phyloP scores from a whole-genome alignment of 495 filamentous ascomycete genomes.

The Lophiotrema nucula region DNA sequence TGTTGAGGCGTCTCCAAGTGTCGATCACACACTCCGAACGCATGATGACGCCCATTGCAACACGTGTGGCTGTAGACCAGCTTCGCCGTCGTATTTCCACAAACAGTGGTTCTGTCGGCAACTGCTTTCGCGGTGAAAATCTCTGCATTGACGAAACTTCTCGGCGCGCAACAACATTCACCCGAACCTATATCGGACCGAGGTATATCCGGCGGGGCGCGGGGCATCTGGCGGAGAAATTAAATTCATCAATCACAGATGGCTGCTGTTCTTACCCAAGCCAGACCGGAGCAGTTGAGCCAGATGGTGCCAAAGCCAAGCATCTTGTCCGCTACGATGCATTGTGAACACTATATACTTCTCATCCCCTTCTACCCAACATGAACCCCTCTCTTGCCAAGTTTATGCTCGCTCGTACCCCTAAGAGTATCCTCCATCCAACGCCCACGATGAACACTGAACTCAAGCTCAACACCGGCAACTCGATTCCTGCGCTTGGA shows the following conservation, averaged over 20 bases:
- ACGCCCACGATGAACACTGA: conserved; percentile 40
- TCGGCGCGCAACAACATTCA: conserved; percentile 15
- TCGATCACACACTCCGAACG: background rate
- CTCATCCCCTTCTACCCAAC: background rate
- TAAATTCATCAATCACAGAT: conserved; percentile 16
- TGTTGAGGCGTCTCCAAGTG: background rate
- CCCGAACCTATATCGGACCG: too few relatives aligned
- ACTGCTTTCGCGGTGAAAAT: too few relatives aligned
- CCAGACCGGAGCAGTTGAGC: too few relatives aligned
- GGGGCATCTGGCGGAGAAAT: conserved; percentile 14
- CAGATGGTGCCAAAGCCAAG: background rate
- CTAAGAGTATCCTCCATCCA: conserved; percentile 36
- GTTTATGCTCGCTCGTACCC: conserved; percentile 39
- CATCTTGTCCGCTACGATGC: background rate
- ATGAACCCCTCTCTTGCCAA: conserved; percentile 40
- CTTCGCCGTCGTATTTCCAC: too few relatives aligned
- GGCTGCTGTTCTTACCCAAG: too few relatives aligned
- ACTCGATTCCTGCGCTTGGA: conserved; percentile 71
- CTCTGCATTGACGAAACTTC: too few relatives aligned
- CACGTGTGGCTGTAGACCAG: too few relatives aligned
- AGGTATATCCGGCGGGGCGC: too few relatives aligned
- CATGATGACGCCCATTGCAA: background rate
- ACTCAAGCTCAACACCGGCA: conserved; percentile 75
- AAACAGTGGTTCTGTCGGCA: too few relatives aligned
- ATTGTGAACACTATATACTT: conserved; percentile 1